Evolutionary conservation across 805 yeast species (phyloP).

Genomic region (Huiozyma naganishii): DNA sequence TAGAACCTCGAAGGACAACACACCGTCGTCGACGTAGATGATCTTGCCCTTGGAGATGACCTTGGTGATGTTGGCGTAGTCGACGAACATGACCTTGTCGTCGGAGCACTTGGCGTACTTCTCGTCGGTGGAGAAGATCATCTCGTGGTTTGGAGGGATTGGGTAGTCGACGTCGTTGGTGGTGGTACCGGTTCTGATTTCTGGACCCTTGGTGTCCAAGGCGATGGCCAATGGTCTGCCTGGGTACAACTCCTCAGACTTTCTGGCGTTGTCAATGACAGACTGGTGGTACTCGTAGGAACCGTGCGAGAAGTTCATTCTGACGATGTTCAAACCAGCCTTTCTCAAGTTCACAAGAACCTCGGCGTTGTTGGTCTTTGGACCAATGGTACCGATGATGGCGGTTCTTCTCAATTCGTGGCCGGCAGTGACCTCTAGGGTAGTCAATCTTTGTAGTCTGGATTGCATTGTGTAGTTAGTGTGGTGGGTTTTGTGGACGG

Average conservation of each 20-base stretch:
- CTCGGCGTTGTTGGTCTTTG: conserved; percentile 89
- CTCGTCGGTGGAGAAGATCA: conserved; percentile 89
- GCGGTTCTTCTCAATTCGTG: conserved; percentile 83
- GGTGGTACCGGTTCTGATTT: conserved; percentile 97
- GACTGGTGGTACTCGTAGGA: conserved; percentile 95
- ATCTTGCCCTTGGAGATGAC: conserved; percentile 80
- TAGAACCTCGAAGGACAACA: conserved; percentile 83
- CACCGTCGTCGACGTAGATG: conserved; percentile 97
- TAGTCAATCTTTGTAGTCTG: conserved; percentile 71
- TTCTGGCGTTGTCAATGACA: conserved; percentile 92
- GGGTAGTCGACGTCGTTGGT: conserved; percentile 69
- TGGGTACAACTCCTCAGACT: conserved; percentile 78
- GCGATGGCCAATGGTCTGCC: conserved; percentile 99
- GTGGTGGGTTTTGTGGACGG: not conserved
- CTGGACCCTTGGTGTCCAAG: conserved; percentile 98
- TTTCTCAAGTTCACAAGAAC: conserved; percentile 77
- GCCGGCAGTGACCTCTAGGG: conserved; percentile 71
- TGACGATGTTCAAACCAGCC: conserved; percentile 94
- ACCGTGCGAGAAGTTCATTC: conserved; percentile 99
- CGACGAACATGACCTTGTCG: conserved; percentile 77
- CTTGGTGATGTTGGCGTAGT: conserved; percentile 93
- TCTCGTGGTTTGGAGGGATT: conserved; percentile 74
- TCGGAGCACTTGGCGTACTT: conserved; percentile 60
- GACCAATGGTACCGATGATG: conserved; percentile 98
- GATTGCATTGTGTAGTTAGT: conserved; percentile 23